phyloP scores from a whole-genome alignment of 2,329 filamentous ascomycete genomes.

The Hirsutella thompsonii region DNA sequence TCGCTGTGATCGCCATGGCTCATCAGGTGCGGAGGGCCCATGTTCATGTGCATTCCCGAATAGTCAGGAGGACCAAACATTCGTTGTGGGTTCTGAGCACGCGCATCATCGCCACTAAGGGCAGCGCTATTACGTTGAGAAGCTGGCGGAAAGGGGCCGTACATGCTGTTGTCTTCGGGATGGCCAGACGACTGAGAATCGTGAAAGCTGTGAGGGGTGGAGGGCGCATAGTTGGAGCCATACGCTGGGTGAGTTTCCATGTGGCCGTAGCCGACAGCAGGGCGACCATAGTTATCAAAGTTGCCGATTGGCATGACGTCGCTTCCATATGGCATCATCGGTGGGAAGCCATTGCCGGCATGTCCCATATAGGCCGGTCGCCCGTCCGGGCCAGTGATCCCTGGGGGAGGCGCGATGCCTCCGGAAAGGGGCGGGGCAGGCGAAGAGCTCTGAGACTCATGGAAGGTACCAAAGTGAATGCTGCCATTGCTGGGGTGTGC shows the following conservation, averaged over 20 bases:
- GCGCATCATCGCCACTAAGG: conserved; percentile 17
- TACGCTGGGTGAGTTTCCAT: conserved; percentile 20
- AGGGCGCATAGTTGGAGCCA: conserved; percentile 33
- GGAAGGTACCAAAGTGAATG: conserved; percentile 41
- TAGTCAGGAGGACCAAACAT: conserved; percentile 18
- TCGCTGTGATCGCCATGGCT: conserved; percentile 18
- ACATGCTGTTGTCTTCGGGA: conserved; percentile 29
- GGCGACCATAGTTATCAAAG: conserved; percentile 25
- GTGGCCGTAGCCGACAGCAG: conserved; percentile 19
- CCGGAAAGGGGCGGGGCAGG: conserved; percentile 37
- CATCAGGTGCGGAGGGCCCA: conserved; percentile 14
- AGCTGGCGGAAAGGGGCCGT: conserved; percentile 24
- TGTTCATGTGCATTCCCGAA: conserved; percentile 19
- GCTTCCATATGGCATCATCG: conserved; percentile 21
- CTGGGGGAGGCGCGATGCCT: conserved; percentile 35
- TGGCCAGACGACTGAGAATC: conserved; percentile 45
- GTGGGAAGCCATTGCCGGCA: conserved; percentile 22
- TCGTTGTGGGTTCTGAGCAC: conserved; percentile 14
- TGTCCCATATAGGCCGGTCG: conserved; percentile 19
- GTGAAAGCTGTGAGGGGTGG: conserved; percentile 48
- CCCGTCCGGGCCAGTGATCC: conserved; percentile 22
- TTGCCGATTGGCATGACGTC: conserved; percentile 20
- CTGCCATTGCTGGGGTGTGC: conserved; percentile 41
- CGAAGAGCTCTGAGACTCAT: conserved; percentile 44
- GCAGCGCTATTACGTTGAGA: conserved; percentile 24